Evolutionary conservation across 768 basidiomycete species (phyloP).

Genomic region (Cystobasidiopsis lactophilus): DNA sequence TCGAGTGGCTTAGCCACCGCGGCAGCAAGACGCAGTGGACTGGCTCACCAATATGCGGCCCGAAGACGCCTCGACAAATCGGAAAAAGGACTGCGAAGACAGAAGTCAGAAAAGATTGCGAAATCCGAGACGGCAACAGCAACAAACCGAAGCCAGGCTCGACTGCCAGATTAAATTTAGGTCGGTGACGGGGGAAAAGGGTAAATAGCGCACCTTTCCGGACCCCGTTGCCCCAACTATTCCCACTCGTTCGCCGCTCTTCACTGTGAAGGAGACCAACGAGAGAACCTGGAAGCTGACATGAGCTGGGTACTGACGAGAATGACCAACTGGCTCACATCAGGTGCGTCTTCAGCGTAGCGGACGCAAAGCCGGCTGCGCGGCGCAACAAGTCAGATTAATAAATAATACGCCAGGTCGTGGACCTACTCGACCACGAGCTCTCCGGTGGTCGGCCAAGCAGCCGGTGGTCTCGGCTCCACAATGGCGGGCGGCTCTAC

Average conservation of each 20-base stretch:
- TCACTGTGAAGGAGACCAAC: slow-evolving; percentile 25
- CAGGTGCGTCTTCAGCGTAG: slow-evolving; percentile 22
- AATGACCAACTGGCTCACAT: slow-evolving; percentile 8
- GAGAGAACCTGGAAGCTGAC: slow-evolving; percentile 17
- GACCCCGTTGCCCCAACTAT: slow-evolving; percentile 40
- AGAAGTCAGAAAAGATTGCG: slow-evolving; percentile 24
- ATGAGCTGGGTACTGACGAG: too few species aligned
- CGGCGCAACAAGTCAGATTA: too few species aligned
- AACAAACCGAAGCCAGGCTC: too few species aligned
- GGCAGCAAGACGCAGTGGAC: not conserved
- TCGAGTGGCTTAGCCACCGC: not conserved
- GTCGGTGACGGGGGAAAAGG: too few species aligned
- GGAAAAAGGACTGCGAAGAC: slow-evolving; percentile 30
- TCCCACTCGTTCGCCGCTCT: slow-evolving; percentile 24
- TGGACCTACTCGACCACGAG: slow-evolving; percentile 11
- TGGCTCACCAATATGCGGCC: slow-evolving; percentile 17
- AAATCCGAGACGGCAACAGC: too few species aligned
- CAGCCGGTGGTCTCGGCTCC: slow-evolving; percentile 17
- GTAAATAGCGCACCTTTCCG: too few species aligned
- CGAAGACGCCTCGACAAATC: slow-evolving; percentile 26
- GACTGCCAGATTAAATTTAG: too few species aligned
- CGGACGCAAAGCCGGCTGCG: slow-evolving; percentile 23
- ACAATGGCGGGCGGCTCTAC: slow-evolving; percentile 18
- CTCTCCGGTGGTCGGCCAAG: slow-evolving; percentile 14
- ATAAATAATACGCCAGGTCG: slow-evolving; percentile 12